Base-by-base conservation (phyloP, 192 early-diverging fungal genomes). In the Mortierella antarctica region DNA sequence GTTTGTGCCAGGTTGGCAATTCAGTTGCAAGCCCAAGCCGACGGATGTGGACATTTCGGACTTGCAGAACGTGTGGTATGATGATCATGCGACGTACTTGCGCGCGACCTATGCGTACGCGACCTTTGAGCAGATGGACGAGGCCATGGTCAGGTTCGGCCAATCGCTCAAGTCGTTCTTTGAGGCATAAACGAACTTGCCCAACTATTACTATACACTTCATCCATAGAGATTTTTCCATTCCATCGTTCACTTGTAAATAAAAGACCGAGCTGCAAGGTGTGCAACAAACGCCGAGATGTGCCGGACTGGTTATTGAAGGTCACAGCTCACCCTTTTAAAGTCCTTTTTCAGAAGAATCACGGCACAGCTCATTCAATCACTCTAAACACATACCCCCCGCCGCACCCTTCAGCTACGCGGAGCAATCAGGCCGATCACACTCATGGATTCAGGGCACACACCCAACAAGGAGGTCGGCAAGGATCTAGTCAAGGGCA, bases 101-200 rank as follows among this genome's bases (percentile, higher is more conserved):
- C 83, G 91, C 18, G 91, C 90, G 7, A 85, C 90, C 0, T 92
- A 86, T 63, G 89, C 91, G 46, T 87, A 84, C 54, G 91, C 90
- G 8, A 79, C 83, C 13, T 71, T 84, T 41, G 83, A 85, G 45
- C 66, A 90, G 51, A 89, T 92, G 74, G 87, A 88, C 21, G 61
- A 72, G 42, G 91, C 85, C 0, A 80, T 88, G 50, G 57, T 47
- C 17, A 71, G 91, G 18, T 82, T 90, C 23, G 88, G 83, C 12
- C 71, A 82, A 46, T 21, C 77, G 8, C 10, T 80, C 46, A 45
- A 68, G 9, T 46, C 23, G 5, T 13, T 54, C 15, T 80, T 80
- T 42, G 13, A 70, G 18, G 68, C 67, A 1, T 77, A 65, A 69
- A 48, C 2, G 46, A 55, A 9, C 2, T 49, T 15, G 9, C 8